Percentiles rank a stretch among this genome's conserved stretches.
These are phyloP conservation scores for Fraxinus ornus DNA, from an alignment of 305 asterid genomes.

Conservation along the genomic window DNA sequence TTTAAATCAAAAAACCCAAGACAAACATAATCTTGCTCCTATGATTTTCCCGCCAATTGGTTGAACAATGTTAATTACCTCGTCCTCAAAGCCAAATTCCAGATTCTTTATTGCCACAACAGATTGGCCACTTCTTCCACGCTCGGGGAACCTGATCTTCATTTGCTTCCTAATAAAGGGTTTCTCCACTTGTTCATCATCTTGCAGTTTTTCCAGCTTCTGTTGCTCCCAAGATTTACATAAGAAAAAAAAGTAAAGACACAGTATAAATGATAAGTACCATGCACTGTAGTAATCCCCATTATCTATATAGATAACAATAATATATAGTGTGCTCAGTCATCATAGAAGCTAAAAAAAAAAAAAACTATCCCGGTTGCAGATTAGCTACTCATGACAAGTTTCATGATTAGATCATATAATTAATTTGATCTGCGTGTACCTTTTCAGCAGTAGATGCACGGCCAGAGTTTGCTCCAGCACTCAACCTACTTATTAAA, in stretches of 20 bases:
- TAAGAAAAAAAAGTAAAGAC: neutral
- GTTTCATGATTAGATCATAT: neutral
- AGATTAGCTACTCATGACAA: neutral
- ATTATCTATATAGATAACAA: neutral
- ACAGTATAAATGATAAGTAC: constrained; percentile 7
- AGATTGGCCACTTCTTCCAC: constrained; percentile 86
- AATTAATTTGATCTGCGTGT: neutral
- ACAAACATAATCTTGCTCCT: neutral
- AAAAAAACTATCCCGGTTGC: neutral
- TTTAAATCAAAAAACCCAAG: neutral
- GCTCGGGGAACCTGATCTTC: constrained; percentile 95
- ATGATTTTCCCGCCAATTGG: neutral
- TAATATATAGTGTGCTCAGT: neutral
- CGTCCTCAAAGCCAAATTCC: constrained; percentile 70
- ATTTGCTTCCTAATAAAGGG: constrained; percentile 97
- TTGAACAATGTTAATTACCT: constrained; percentile 46
- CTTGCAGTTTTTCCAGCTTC: constrained; percentile 96
- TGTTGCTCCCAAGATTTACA: constrained; percentile 37
- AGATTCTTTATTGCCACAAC: constrained; percentile 68
- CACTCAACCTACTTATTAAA: constrained; percentile 78
- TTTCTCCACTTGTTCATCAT: constrained; percentile 85
- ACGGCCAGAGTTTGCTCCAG: neutral
- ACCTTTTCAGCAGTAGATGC: too few relatives aligned
- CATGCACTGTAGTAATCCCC: neutral
- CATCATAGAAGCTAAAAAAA: neutral